Base-by-base conservation (phyloP, 148 eudicot species). In the Suaeda aralocaspica region DNA sequence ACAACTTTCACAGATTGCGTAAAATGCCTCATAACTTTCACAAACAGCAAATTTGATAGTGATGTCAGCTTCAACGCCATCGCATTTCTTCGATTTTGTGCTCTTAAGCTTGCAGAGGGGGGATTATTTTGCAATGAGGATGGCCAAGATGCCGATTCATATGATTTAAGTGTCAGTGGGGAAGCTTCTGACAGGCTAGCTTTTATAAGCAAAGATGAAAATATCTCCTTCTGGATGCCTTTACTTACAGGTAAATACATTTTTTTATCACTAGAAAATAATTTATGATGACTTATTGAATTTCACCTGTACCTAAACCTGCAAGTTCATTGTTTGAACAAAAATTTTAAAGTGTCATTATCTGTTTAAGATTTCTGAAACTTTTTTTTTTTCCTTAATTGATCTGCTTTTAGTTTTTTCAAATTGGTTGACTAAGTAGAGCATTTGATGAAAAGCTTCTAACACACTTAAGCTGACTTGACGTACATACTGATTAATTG, bases 11-110 rank as follows among this genome's bases (percentile, higher is more conserved):
- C 97, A 4, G 97, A 95, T 75, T 95, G 99, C 56, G 97, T 91
- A 67, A 87, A 73, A 74, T 95, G 99, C 80, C 94, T 95, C 80
- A 83, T 95, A 78, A 85, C 99, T 80, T 95, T 95, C 82, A 95
- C 99, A 49, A 89, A 81, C 59, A 94, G 97, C 82, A 86, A 79
- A 68, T 94, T 87, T 66, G 80, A 89, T 74, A 95, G 93, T 82
- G 99, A 95, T 75, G 97, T 91, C 69, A 89, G 97, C 87, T 90
- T 91, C 76, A 95, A 95, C 79, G 97, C 99, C 60, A 95, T 95
- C 60, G 99, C 99, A 59, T 95, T 91, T 85, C 94, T 95, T 59
- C 97, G 97, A 66, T 95, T 87, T 77, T 95, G 97, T 74, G 99
- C 99, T 67, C 86, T 91, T 81, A 95, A 95, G 81, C 94, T 95